A percentile compares a stretch with the other conserved stretches of the same genome.
phyloP scores from a whole-genome alignment of 1,284 basidiomycete genomes.

The Rhodotorula mucilaginosa region DNA sequence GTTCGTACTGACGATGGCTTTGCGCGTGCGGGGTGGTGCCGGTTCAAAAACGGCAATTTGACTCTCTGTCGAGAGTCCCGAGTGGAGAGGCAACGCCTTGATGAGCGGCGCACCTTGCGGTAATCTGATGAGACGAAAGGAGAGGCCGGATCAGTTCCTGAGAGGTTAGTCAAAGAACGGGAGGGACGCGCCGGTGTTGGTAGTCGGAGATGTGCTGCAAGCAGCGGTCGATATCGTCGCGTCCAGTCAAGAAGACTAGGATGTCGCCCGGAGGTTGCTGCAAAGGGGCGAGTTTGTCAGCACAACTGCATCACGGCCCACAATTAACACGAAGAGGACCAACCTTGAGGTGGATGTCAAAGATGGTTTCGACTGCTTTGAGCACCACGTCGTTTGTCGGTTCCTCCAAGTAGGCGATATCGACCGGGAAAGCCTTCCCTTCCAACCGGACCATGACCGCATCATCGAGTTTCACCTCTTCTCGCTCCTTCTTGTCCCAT shows the following conservation, averaged over 20 bases:
- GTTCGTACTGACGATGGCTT: conserved; percentile 90
- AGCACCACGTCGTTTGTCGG: conserved; percentile 49
- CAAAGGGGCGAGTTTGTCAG: background rate
- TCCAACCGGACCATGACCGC: conserved; percentile 49
- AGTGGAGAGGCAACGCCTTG: conserved; percentile 74
- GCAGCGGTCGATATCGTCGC: conserved; percentile 63
- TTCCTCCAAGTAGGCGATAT: conserved; percentile 48
- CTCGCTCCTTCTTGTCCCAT: conserved; percentile 25
- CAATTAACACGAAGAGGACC: conserved; percentile 14
- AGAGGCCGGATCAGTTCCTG: background rate
- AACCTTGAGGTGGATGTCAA: conserved; percentile 60
- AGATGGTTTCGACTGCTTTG: conserved; percentile 49
- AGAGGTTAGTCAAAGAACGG: background rate
- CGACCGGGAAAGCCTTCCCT: conserved; percentile 49
- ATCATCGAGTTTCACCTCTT: conserved; percentile 26
- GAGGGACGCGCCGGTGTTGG: conserved; percentile 61
- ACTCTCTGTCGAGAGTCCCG: conserved; percentile 79
- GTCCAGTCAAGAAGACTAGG: conserved; percentile 51
- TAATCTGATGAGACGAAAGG: conserved; percentile 54
- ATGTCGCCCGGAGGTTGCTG: conserved; percentile 53
- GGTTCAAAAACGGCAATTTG: conserved; percentile 81
- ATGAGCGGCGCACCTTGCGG: conserved; percentile 55
- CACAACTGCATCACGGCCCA: background rate
- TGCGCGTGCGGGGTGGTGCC: conserved; percentile 69
- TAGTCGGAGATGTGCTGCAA: conserved; percentile 77